phyloP scores from a whole-genome alignment of 805 yeast species.

The Suhomyces emberorum region DNA sequence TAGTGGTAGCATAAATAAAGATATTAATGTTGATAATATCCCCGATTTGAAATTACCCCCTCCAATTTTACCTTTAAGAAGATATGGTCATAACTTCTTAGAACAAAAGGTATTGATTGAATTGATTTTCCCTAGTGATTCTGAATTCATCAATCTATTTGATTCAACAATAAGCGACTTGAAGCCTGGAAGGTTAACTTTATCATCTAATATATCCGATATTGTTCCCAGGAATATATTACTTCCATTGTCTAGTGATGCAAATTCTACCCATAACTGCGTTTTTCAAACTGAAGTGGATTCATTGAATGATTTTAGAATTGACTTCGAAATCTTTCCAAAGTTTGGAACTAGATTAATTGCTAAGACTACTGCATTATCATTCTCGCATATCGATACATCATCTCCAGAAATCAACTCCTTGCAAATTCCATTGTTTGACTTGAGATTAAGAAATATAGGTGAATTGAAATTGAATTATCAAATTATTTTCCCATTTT shows the following conservation, averaged over 20 bases:
- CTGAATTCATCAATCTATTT: slow-evolving; percentile 46
- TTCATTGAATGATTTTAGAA: slow-evolving; percentile 55
- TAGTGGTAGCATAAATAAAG: slow-evolving; percentile 30
- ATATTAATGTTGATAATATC: slow-evolving; percentile 59
- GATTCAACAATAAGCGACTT: slow-evolving; percentile 35
- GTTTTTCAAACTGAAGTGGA: slow-evolving; percentile 83
- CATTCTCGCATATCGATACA: slow-evolving; percentile 42
- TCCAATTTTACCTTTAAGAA: slow-evolving; percentile 87
- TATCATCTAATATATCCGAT: slow-evolving; percentile 73
- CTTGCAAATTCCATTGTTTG: slow-evolving; percentile 70
- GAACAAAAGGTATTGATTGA: slow-evolving; percentile 87
- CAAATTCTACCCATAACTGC: slow-evolving; percentile 50
- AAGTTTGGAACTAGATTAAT: slow-evolving; percentile 90
- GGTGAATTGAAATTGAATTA: slow-evolving; percentile 77
- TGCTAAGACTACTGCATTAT: slow-evolving; percentile 81
- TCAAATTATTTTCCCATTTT: slow-evolving; percentile 85
- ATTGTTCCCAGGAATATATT: slow-evolving; percentile 84
- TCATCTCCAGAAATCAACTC: slow-evolving; percentile 39
- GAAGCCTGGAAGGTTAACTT: slow-evolving; percentile 78
- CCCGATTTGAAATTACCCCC: slow-evolving; percentile 94
- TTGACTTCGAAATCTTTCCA: slow-evolving; percentile 89
- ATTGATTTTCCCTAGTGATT: slow-evolving; percentile 55
- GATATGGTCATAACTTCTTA: slow-evolving; percentile 93
- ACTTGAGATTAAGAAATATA: slow-evolving; percentile 71
- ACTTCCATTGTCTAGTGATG: slow-evolving; percentile 66